Conservation (phyloP, 2,329 filamentous ascomycete species). For the Colletotrichum spaethianum region DNA sequence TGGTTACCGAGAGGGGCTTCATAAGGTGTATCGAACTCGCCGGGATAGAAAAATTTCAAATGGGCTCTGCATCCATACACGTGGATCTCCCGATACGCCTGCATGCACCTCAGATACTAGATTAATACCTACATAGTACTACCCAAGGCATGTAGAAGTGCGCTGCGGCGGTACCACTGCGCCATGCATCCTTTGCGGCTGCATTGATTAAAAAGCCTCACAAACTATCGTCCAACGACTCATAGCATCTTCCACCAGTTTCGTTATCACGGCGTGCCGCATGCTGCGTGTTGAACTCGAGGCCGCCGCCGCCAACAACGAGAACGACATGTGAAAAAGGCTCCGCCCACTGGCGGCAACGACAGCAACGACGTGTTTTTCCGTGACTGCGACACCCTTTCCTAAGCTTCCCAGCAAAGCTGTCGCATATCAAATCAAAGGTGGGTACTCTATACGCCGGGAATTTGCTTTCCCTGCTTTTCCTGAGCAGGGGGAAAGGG, state of each 20-base stretch:
- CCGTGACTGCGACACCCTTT: slow-evolving; percentile 19
- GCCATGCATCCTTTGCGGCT: slow-evolving; percentile 10
- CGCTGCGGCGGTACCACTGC: slow-evolving; percentile 6
- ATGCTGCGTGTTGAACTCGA: slow-evolving; percentile 12
- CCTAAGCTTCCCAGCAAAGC: neutral
- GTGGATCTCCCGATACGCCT: slow-evolving; percentile 36
- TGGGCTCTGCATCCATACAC: slow-evolving; percentile 21
- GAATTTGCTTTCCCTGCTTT: slow-evolving; percentile 18
- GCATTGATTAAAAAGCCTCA: slow-evolving; percentile 1
- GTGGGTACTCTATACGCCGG: slow-evolving; percentile 3
- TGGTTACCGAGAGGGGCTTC: slow-evolving; percentile 16
- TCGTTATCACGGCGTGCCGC: slow-evolving; percentile 4
- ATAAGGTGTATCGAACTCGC: neutral
- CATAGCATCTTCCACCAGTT: neutral
- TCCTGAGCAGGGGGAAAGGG: neutral
- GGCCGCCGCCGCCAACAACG: no score
- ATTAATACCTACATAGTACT: neutral
- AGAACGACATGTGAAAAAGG: slow-evolving; percentile 36
- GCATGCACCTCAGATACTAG: slow-evolving; percentile 27
- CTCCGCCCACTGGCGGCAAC: slow-evolving; percentile 9
- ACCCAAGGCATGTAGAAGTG: no score
- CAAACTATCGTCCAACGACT: slow-evolving; percentile 1
- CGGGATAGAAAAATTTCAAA: slow-evolving; percentile 27
- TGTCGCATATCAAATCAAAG: slow-evolving; percentile 15
- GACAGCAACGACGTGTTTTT: neutral